Evolutionary conservation across 139 green algal genomes (phyloP), one percentile per base, ranked within the genome.

Genomic region (Deuterostichococcus epilithicus): DNA sequence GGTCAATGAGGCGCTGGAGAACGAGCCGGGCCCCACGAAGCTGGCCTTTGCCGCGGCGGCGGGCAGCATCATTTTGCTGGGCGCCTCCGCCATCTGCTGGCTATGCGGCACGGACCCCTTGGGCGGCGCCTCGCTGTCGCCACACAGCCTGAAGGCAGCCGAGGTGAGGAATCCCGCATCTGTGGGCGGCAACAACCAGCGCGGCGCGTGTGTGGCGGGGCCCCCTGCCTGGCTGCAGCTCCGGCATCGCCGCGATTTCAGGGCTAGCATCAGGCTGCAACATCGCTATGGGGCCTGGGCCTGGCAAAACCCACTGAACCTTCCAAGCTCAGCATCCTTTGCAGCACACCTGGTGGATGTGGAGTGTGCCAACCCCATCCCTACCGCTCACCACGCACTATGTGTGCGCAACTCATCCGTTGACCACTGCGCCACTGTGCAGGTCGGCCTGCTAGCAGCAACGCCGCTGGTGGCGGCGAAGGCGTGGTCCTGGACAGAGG

Each of bases 1-100:
- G 60, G 85, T 93, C 10, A 82, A 79, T 69, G 84, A 83, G 44
- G 82, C 77, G 34, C 84, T 92, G 26, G 75, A 79, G 42, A 83
- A 84, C 13, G 81, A 87, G 52, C 83, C 90, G 20, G 77, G 73
- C 30, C 52, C 10, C 3, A 28, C 20, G 3, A 63, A 63, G 52
- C 52, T 63, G 52, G 13, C 20, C 3, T 63, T 30, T 20, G 52
- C 52, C 10, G 52, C 18, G 3, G 20, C 13, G 13, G 52, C 52
- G 20, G 52, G 18, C 3, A 28, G 52, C 52, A 63, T 63, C 52
- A 63, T 63, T 28, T 3, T 63, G 10, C 52, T 63, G 10, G 52
- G 52, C 52, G 52, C 52, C 3, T 23, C 10, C 28, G 8, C 52
- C 13, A 20, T 63, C 10, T 63, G 52, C 52, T 63, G 52, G 52